phyloP scores from a whole-genome alignment of 2,329 filamentous ascomycete genomes.

The Trichoderma atroviride region DNA sequence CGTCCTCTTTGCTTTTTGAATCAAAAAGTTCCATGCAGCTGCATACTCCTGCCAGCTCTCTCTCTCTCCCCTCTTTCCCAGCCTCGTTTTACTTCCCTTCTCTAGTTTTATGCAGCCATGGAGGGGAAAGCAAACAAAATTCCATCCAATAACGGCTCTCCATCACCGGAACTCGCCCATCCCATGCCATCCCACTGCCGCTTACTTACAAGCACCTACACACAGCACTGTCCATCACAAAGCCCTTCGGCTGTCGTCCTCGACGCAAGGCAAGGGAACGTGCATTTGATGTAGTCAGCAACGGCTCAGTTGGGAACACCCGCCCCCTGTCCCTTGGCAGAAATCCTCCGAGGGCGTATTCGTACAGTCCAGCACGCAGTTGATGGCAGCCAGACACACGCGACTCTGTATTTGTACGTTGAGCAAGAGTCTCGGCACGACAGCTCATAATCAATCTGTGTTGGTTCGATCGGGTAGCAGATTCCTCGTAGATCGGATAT shows the following conservation, averaged over 20 bases:
- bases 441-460: not conserved
- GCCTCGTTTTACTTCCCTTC: not conserved
- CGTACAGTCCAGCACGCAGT: not conserved
- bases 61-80: not conserved
- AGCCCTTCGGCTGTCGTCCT: not conserved
- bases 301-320: not conserved
- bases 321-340: not conserved
- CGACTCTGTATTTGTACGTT: not conserved
- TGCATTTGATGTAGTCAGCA: not conserved
- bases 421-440: not conserved
- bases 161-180: not conserved
- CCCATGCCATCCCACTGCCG: not conserved
- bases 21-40: not conserved
- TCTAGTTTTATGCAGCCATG: slow-evolving; percentile 3
- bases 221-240: not conserved
- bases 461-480: not conserved
- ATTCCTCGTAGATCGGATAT: not conserved
- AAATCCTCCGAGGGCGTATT: not conserved
- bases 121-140: not conserved
- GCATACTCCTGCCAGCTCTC: not conserved
- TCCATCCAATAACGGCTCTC: slow-evolving; percentile 4
- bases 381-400: not conserved
- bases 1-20: not conserved
- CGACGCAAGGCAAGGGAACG: slow-evolving; percentile 2
- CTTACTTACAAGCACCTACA: not conserved